These are phyloP conservation scores for Rhizomucor pusillus DNA, from an alignment of 371 early-diverging fungal genomes.

Conservation along the genomic window DNA sequence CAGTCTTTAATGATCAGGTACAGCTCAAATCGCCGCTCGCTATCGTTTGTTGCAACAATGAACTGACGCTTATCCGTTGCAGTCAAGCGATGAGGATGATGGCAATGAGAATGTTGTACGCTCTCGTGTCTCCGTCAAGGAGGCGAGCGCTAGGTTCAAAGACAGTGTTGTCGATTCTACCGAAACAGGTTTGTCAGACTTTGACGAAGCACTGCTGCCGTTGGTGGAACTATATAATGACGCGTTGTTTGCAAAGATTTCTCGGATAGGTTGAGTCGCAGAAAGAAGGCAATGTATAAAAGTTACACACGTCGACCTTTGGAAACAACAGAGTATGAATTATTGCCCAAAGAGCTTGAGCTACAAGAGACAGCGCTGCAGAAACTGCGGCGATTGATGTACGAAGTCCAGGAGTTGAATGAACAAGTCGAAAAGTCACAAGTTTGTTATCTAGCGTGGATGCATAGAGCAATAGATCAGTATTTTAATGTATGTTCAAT, in stretches of 20 bases:
- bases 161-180: slow-evolving; percentile 44
- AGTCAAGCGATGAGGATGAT: slow-evolving; percentile 53
- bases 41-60: too few relatives aligned
- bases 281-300: slow-evolving; percentile 68
- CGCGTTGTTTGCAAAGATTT: slow-evolving; percentile 42
- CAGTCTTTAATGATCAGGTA: slow-evolving; percentile 60
- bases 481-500: neutral
- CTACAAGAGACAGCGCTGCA: slow-evolving; percentile 75
- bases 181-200: slow-evolving; percentile 36
- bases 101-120: slow-evolving; percentile 59
- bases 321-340: slow-evolving; percentile 64
- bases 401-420: slow-evolving; percentile 78
- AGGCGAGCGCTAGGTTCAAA: slow-evolving; percentile 59
- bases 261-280: slow-evolving; percentile 58
- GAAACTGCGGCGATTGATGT: slow-evolving; percentile 75
- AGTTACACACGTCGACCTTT: slow-evolving; percentile 57
- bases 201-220: too few relatives aligned
- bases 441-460: slow-evolving; percentile 16
- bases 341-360: slow-evolving; percentile 53
- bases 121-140: slow-evolving; percentile 53
- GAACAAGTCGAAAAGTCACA: slow-evolving; percentile 65
- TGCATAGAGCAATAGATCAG: neutral
- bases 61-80: neutral
- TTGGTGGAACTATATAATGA: neutral
- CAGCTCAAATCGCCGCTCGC: neutral